A percentile compares a stretch with the other conserved stretches of the same genome.
These are phyloP conservation scores for Vanderwaltozyma verrucispora DNA, from an alignment of 805 yeast species.

Conservation along the genomic window DNA sequence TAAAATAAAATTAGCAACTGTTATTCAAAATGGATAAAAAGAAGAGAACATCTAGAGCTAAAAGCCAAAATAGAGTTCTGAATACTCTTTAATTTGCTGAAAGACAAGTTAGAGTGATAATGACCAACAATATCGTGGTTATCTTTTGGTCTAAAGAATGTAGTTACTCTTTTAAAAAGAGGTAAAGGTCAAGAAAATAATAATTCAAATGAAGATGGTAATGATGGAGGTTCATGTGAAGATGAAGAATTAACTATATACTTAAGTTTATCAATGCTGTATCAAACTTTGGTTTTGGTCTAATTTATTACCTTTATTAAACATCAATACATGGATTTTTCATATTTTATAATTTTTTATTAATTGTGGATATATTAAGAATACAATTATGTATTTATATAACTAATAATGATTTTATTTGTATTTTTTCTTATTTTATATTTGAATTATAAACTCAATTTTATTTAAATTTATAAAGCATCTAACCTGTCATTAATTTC, in stretches of 20 bases:
- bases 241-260: no score
- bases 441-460: no score
- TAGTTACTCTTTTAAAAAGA: no score
- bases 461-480: constrained; percentile 68
- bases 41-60: constrained; percentile 23
- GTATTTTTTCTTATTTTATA: not conserved
- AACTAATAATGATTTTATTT: not conserved
- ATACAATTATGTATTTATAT: no score
- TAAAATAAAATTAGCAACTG: not conserved
- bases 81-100: constrained; percentile 45
- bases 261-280: no score
- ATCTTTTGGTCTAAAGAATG: no score
- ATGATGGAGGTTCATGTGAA: no score
- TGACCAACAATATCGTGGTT: no score
- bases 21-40: constrained; percentile 17
- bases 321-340: not conserved
- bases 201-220: no score
- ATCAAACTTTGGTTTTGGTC: no score
- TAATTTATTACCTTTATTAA: no score
- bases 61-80: constrained; percentile 29
- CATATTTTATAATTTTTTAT: not conserved
- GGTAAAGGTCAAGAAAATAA: no score
- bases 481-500: constrained; percentile 95
- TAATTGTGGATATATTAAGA: not conserved
- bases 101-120: constrained; percentile 30